Conservation (phyloP, 345 rosid genomes). For the Eucalyptus pumila region DNA sequence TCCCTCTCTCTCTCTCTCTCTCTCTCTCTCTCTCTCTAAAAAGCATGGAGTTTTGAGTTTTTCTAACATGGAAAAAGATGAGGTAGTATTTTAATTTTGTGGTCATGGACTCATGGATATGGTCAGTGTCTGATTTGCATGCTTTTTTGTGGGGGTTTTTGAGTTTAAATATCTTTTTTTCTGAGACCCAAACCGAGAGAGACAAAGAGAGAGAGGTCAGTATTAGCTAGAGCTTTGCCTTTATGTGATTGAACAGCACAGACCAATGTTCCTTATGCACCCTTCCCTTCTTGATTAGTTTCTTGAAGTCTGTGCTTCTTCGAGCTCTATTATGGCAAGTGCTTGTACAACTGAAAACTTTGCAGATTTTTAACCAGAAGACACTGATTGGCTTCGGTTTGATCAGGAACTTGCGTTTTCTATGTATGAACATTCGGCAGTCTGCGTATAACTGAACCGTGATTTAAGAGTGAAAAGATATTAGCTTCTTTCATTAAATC, state of each 20-base stretch:
- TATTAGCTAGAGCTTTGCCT: slow-evolving; percentile 3
- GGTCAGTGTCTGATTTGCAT: background rate
- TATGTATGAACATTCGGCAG: background rate
- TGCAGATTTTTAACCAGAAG: background rate
- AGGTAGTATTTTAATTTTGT: background rate
- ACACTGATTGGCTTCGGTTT: background rate
- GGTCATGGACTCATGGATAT: background rate
- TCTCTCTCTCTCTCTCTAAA: background rate
- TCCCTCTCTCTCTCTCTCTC: background rate
- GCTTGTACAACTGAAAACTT: slow-evolving; percentile 7
- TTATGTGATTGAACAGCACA: slow-evolving; percentile 34
- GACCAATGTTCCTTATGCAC: slow-evolving; percentile 55
- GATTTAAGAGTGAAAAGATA: background rate
- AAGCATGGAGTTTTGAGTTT: background rate
- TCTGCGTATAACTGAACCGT: background rate
- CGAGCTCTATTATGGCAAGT: background rate
- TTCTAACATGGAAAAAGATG: background rate
- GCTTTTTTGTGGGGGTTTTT: background rate
- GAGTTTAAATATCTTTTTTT: slow-evolving; percentile 1
- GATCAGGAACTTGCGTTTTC: background rate
- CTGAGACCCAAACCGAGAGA: slow-evolving; percentile 14
- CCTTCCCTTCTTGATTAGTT: slow-evolving; percentile 4
- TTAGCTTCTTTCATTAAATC: background rate
- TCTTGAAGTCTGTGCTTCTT: slow-evolving; percentile 49
- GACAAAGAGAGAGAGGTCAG: slow-evolving; percentile 7